phyloP scores from a whole-genome alignment of 306 rosid species.

The Cucurbita argyrosperma region DNA sequence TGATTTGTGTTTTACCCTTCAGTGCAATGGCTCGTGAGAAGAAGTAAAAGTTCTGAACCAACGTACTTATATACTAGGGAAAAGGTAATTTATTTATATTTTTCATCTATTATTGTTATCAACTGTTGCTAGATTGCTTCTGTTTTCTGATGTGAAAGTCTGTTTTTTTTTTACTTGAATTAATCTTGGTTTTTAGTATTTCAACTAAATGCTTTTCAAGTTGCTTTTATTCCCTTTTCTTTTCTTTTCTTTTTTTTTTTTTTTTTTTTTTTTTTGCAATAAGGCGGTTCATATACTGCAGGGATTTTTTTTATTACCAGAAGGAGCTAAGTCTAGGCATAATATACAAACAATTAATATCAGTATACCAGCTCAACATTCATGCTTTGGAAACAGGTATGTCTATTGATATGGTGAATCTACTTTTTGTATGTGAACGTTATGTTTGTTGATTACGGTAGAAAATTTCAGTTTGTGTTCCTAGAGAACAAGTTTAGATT shows the following conservation, averaged over 20 bases:
- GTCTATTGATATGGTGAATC: neutral
- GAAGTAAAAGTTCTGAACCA: constrained; percentile 76
- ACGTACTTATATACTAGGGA: constrained; percentile 83
- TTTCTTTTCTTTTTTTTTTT: neutral
- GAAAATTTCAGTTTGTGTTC: neutral
- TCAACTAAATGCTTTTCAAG: neutral
- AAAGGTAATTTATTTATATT: constrained; percentile 38
- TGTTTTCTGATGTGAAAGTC: neutral
- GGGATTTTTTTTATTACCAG: constrained; percentile 96
- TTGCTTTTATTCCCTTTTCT: neutral
- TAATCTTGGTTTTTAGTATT: neutral
- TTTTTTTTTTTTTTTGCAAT: constrained; percentile 5
- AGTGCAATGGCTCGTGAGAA: constrained; percentile 85
- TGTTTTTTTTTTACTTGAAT: constrained; percentile 7
- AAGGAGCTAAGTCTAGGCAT: constrained; percentile 74
- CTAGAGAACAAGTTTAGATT: neutral
- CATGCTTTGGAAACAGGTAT: constrained; percentile 97
- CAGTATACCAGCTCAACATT: constrained; percentile 83
- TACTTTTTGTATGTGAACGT: neutral
- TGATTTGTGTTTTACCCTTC: constrained; percentile 8
- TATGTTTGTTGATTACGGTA: neutral
- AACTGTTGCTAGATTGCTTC: neutral
- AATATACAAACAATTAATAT: constrained; percentile 72
- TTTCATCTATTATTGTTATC: neutral
- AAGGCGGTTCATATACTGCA: constrained; percentile 15